phyloP scores from a whole-genome alignment of 768 basidiomycete species.

The Tephrocybe rancida region DNA sequence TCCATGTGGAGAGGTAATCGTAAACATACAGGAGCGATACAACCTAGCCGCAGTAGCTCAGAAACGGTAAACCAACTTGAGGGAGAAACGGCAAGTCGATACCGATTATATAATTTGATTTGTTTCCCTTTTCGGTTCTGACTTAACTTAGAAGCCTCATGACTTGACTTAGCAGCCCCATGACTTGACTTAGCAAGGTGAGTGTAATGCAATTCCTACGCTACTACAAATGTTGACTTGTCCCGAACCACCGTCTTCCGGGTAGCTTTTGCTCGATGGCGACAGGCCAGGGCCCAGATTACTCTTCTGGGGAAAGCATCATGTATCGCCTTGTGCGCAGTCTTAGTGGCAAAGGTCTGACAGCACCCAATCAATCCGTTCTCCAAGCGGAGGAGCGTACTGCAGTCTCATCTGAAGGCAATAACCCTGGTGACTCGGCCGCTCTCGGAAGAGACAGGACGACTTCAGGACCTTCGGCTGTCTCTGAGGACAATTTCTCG shows the following conservation, averaged over 20 bases:
- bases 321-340: conserved; percentile 5
- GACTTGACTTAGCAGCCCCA: no score
- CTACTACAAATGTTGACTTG: neutral
- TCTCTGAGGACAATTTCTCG: neutral
- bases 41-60: no score
- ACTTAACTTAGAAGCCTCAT: no score
- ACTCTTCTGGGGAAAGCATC: neutral
- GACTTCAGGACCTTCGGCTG: neutral
- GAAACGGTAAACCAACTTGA: no score
- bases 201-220: no score
- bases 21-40: no score
- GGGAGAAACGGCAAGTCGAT: no score
- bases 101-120: no score
- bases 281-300: neutral
- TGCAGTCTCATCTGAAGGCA: neutral
- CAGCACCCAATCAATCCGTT: neutral
- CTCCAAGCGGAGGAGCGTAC: neutral
- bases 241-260: neutral
- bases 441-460: neutral
- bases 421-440: neutral
- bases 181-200: no score
- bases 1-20: no score
- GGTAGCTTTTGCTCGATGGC: neutral
- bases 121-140: no score
- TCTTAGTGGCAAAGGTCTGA: conserved; percentile 1